These are phyloP conservation scores for Globisporangium barbulae DNA, from an alignment of 352 stramenopile genomes.

Conservation along the genomic window DNA sequence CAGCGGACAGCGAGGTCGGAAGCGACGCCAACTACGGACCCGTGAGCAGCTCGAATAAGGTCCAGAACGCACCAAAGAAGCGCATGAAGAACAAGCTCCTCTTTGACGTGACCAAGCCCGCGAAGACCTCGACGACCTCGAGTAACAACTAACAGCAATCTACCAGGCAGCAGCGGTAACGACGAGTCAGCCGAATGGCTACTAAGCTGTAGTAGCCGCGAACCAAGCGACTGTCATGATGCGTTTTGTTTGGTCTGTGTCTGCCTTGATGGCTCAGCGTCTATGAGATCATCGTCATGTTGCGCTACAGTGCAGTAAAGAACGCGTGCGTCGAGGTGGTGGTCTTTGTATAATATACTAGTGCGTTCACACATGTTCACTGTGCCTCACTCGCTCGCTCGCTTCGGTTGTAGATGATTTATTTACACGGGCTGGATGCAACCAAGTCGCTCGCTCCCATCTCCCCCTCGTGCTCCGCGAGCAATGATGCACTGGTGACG, in stretches of 20 bases:
- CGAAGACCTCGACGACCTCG: background rate
- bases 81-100: constrained; percentile 14
- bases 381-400: no score
- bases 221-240: background rate
- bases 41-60: constrained; percentile 8
- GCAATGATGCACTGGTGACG: background rate
- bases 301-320: background rate
- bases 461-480: no score
- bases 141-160: background rate
- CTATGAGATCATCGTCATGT: background rate
- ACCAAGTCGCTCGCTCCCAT: no score
- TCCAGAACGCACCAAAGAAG: constrained; percentile 12
- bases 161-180: background rate
- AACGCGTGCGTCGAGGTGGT: background rate
- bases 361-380: background rate
- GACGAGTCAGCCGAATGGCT: background rate
- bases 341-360: background rate
- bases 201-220: background rate
- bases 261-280: background rate
- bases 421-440: no score
- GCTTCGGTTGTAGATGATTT: no score
- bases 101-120: constrained; percentile 3
- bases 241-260: background rate
- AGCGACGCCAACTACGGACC: background rate
- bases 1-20: background rate